phyloP scores from a whole-genome alignment of 257 asterid species.

The Anisodus acutangulus region DNA sequence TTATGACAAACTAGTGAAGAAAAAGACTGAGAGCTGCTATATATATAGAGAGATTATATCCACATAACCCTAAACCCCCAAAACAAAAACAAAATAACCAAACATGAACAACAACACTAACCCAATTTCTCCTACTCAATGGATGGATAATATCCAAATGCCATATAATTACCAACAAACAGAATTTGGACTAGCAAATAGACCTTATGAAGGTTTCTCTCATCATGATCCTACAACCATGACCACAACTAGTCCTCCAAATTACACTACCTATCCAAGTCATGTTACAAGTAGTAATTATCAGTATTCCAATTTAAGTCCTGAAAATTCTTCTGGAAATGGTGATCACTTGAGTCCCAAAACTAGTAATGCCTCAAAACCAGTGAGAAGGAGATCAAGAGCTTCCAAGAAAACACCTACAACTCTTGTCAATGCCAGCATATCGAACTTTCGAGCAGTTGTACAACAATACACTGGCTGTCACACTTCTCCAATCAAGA shows the following conservation, averaged over 20 bases:
- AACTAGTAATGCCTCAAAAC: constrained; percentile 30
- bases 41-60: background rate
- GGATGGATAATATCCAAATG: constrained; percentile 28
- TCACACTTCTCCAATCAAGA: constrained; percentile 19
- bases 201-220: background rate
- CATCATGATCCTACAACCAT: background rate
- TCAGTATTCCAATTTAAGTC: constrained; percentile 27
- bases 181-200: background rate
- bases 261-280: background rate
- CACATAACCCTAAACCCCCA: background rate
- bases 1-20: constrained; percentile 11
- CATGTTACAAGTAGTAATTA: background rate
- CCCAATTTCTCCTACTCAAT: constrained; percentile 26
- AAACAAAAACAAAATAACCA: background rate
- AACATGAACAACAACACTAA: constrained; percentile 5
- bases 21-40: background rate
- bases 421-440: constrained; percentile 50
- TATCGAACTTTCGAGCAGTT: constrained; percentile 54
- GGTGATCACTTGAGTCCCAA: constrained; percentile 23
- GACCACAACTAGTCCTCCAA: constrained; percentile 7
- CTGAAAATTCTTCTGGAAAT: background rate
- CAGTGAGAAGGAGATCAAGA: constrained; percentile 44
- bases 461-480: constrained; percentile 44
- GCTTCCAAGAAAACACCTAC: constrained; percentile 48
- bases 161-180: constrained; percentile 19